These are phyloP conservation scores for Coemansia sp. DNA, from an alignment of 192 early-diverging fungal genomes.

Conservation along the genomic window DNA sequence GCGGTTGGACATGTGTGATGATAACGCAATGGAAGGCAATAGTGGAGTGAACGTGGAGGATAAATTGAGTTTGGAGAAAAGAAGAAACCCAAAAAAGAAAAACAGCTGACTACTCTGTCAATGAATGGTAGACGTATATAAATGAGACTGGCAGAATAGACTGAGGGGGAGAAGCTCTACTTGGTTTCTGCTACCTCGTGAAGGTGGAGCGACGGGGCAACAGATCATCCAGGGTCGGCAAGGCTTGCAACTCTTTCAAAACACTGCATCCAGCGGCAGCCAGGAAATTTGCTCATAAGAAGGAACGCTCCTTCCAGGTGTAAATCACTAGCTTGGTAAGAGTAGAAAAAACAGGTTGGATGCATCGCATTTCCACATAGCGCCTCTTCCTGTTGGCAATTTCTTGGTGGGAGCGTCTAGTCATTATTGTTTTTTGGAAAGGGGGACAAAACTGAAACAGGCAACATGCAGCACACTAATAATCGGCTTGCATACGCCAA, in stretches of 20 bases:
- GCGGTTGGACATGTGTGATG: constrained; percentile 27
- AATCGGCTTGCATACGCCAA: not conserved
- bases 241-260: not conserved
- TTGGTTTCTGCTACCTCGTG: not conserved
- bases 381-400: not conserved
- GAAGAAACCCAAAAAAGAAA: not conserved
- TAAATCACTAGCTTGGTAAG: not conserved
- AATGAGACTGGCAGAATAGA: not conserved
- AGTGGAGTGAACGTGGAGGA: not conserved
- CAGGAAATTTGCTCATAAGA: not conserved
- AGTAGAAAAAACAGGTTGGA: not conserved
- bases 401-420: not conserved
- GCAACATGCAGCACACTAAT: not conserved
- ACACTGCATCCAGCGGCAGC: not conserved
- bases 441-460: not conserved
- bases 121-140: not conserved
- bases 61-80: not conserved
- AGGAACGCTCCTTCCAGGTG: not conserved
- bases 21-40: not conserved
- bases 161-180: not conserved
- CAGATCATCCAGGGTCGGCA: not conserved
- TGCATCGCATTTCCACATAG: not conserved
- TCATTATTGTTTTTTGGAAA: not conserved
- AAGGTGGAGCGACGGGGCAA: not conserved
- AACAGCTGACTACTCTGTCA: not conserved